Conservation (phyloP, 1,284 basidiomycete species). For the Sporisorium reilianum region DNA sequence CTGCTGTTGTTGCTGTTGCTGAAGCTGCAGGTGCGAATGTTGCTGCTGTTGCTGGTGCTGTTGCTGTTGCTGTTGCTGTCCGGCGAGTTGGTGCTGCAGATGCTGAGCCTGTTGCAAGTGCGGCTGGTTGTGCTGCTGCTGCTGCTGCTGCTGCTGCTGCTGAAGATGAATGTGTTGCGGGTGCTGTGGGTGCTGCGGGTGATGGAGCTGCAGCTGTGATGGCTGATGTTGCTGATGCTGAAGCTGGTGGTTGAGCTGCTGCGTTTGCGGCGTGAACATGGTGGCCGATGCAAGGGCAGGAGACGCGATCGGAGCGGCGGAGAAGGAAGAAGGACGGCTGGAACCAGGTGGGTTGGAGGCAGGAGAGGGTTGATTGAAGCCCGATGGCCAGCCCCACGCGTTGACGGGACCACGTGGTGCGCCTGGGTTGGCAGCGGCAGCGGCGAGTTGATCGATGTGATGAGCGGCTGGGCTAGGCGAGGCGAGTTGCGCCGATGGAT, state of each 20-base stretch:
- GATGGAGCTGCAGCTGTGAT: conserved; percentile 29
- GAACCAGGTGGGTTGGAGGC: conserved; percentile 28
- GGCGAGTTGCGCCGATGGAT: conserved; percentile 24
- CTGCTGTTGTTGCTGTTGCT: conserved; percentile 31
- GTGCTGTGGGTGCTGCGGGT: conserved; percentile 36
- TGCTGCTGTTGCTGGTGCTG: conserved; percentile 29
- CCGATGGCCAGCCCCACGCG: conserved; percentile 57
- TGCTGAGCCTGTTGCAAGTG: conserved; percentile 19
- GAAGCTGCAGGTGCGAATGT: conserved; percentile 21
- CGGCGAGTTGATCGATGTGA: conserved; percentile 24
- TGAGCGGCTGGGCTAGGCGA: conserved; percentile 30
- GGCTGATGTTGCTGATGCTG: conserved; percentile 32
- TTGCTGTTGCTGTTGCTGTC: conserved; percentile 17
- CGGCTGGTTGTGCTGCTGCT: conserved; percentile 18
- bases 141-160: conserved; percentile 29
- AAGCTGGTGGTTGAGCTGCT: conserved; percentile 30
- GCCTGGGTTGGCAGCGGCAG: conserved; percentile 9
- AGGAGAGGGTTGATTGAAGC: conserved; percentile 45
- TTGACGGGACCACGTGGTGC: conserved; percentile 46
- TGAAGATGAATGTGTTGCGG: conserved; percentile 31
- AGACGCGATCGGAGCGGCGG: conserved; percentile 25
- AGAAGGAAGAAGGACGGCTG: conserved; percentile 22
- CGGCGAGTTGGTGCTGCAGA: conserved; percentile 27
- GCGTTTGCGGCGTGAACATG: conserved; percentile 40
- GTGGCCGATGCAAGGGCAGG: conserved; percentile 30